A percentile compares a stretch with the other conserved stretches of the same genome.
Conservation (phyloP, 2,329 filamentous ascomycete genomes). For the Botrytis deweyae region DNA sequence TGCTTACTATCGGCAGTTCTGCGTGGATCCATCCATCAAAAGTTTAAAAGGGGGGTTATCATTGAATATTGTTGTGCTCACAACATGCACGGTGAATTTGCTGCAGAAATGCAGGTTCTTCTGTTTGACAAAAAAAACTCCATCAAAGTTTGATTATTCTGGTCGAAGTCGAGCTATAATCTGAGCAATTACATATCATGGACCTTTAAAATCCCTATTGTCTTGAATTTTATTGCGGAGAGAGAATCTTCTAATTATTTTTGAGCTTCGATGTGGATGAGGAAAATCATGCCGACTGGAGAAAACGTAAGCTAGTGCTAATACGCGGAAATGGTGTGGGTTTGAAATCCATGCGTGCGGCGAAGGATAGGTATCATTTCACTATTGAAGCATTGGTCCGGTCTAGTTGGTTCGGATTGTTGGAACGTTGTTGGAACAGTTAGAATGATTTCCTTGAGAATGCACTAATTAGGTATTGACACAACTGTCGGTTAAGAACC, state of each 20-base stretch:
- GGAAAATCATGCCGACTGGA: background rate
- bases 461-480: background rate
- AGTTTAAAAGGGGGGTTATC: no score
- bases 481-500: no score
- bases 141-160: background rate
- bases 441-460: background rate
- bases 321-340: background rate
- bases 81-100: background rate
- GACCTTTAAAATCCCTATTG: background rate
- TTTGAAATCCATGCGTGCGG: background rate
- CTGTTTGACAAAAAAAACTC: background rate
- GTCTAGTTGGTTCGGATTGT: background rate
- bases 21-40: no score
- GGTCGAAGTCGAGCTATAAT: background rate
- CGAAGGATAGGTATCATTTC: background rate
- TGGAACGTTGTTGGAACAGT: background rate
- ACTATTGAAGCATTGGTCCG: background rate
- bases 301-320: background rate
- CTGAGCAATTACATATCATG: background rate
- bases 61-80: no score
- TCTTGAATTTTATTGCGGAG: background rate
- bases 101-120: background rate
- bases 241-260: no score
- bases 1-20: no score
- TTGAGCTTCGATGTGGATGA: background rate